Percentiles rank a stretch among this genome's conserved stretches.
phyloP scores from a whole-genome alignment of 345 rosid genomes.

The Durio zibethinus region DNA sequence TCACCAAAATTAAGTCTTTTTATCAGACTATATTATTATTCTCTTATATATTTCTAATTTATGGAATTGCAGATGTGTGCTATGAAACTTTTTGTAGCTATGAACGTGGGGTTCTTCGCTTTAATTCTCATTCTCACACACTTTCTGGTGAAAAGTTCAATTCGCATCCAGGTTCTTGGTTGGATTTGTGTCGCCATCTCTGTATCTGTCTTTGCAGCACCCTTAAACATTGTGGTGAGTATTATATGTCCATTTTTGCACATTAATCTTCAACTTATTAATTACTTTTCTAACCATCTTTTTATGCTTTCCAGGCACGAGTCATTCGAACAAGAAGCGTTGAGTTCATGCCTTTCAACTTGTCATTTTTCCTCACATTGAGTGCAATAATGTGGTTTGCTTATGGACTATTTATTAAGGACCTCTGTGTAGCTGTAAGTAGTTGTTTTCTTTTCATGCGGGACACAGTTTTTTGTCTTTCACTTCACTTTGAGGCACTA shows the following conservation, averaged over 20 bases:
- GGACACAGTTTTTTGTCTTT: not conserved
- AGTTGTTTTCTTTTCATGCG: not conserved
- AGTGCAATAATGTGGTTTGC: constrained; percentile 81
- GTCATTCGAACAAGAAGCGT: constrained; percentile 80
- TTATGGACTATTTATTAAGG: constrained; percentile 58
- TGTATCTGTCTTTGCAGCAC: constrained; percentile 76
- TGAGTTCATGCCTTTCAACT: constrained; percentile 84
- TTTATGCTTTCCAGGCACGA: not conserved
- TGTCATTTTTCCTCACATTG: constrained; percentile 78
- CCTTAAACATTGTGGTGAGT: constrained; percentile 66
- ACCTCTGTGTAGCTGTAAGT: constrained; percentile 77
- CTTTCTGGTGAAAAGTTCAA: constrained; percentile 23
- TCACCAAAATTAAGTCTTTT: no score
- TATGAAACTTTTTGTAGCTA: constrained; percentile 36
- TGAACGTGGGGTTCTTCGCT: constrained; percentile 62
- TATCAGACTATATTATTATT: not conserved
- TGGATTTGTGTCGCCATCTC: constrained; percentile 78
- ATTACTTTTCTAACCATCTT: not conserved
- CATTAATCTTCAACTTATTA: not conserved
- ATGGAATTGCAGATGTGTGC: constrained; percentile 50
- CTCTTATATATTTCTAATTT: not conserved
- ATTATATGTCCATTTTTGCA: not conserved
- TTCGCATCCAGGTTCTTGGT: constrained; percentile 52
- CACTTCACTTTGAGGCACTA: not conserved
- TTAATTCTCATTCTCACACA: constrained; percentile 40